Evolutionary conservation across 2,329 filamentous ascomycete genomes (phyloP), one percentile per base, ranked within the genome.

Genomic region (Teratosphaeria destructans): DNA sequence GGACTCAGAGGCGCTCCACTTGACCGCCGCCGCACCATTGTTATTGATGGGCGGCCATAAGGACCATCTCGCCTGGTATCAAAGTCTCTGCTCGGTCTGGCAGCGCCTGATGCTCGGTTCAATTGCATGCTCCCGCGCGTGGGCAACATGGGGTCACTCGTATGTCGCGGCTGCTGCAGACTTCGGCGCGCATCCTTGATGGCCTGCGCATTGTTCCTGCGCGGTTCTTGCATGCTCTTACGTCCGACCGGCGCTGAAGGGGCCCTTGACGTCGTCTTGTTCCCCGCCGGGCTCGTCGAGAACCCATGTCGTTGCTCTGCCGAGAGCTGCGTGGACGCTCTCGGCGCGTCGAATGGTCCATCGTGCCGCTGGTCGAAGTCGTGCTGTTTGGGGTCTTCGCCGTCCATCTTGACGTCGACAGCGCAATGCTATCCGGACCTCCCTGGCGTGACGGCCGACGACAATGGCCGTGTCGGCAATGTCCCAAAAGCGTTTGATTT

Each of bases 291-390:
- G 16, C n/a, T 19, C 29, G 29, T 5, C 5, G 29, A 32, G 43
- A 49, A 49, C 23, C 43, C 43, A 49, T 49, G 43, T 49, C 43
- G 43, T 19, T n/a, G 43, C 19, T 49, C 43, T 27, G 53, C 55
- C 19, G 32, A 26, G 11, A 55, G 35, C 26, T 34, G 59, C 43
- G 35, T 49, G n/a, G 43, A 57, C 11, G 57, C 55, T 23, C 26
- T 52, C 23, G 57, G 61, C 58, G 59, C 61, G 27, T 70, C 66
- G 60, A 68, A 66, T 2, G 70, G 68, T 8, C 69, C 69, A 59
- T 71, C 68, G 56, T 70, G 66, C 10, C 70, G 66, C 58, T 70
- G 68, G 60, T 72, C 68, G 63, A 72, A 71, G 64, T 71, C 67
- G 62, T 71, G 69, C 59, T 29, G 57, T 52, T 61, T 49, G 19